Evolutionary conservation across 2,329 filamentous ascomycete species (phyloP).

Genomic region (Penicillium carneum): DNA sequence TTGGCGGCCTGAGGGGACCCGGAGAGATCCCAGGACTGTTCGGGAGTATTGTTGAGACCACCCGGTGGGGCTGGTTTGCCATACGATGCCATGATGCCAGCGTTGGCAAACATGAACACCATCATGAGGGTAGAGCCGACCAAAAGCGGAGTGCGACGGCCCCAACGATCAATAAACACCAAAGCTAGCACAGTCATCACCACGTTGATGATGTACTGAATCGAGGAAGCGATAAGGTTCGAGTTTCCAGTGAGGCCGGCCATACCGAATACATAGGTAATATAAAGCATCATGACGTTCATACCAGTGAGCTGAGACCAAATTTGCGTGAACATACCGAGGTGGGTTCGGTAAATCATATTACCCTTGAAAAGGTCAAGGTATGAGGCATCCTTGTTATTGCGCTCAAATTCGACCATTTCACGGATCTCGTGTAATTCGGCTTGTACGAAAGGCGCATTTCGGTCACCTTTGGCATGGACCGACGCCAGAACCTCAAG

Average conservation of each 20-base stretch:
- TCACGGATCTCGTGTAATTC: conserved; percentile 78
- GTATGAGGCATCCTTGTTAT: conserved; percentile 73
- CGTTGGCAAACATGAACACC: conserved; percentile 53
- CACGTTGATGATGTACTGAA: conserved; percentile 82
- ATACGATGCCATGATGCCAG: conserved; percentile 50
- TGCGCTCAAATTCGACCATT: conserved; percentile 74
- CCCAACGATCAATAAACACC: conserved; percentile 77
- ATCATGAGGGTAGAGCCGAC: conserved; percentile 70
- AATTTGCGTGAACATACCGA: conserved; percentile 76
- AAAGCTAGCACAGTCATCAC: conserved; percentile 78
- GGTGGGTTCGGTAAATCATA: conserved; percentile 76
- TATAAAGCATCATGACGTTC: conserved; percentile 79
- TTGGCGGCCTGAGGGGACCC: conserved; percentile 62
- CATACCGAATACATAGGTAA: conserved; percentile 72
- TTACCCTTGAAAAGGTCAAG: conserved; percentile 73
- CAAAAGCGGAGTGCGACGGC: conserved; percentile 72
- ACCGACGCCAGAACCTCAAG: conserved; percentile 61
- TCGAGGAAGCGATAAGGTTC: conserved; percentile 71
- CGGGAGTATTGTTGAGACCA: conserved; percentile 43
- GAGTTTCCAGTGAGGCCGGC: conserved; percentile 67
- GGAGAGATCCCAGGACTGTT: conserved; percentile 50
- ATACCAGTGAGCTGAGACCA: conserved; percentile 79
- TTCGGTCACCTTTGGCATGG: conserved; percentile 69
- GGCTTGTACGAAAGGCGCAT: conserved; percentile 69
- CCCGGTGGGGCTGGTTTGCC: conserved; percentile 53